Percentiles rank a stretch among this genome's conserved stretches.
These are phyloP conservation scores for Petunia secreta DNA, from an alignment of 257 asterid genomes.

Conservation along the genomic window DNA sequence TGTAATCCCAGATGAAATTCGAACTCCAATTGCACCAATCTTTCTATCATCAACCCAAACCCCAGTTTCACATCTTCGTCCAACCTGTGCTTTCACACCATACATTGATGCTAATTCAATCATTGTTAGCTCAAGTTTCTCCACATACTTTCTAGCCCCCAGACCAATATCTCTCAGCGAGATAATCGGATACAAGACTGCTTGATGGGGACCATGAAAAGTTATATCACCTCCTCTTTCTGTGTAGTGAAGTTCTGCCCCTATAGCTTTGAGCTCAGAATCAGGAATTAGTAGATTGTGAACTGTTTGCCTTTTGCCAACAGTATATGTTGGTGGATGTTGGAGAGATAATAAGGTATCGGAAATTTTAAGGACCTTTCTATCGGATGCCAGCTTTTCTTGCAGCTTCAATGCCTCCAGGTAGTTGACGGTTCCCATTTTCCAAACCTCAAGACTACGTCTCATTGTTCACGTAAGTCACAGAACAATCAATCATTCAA, in stretches of 20 bases:
- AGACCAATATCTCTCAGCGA: conserved; percentile 58
- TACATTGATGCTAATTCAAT: conserved; percentile 62
- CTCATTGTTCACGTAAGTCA: conserved; percentile 27
- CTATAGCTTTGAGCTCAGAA: conserved; percentile 59
- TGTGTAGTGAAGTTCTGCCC: conserved; percentile 66
- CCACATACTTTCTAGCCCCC: conserved; percentile 74
- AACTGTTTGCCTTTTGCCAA: conserved; percentile 65
- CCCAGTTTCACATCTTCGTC: conserved; percentile 60
- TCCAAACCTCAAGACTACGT: conserved; percentile 59
- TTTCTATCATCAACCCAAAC: conserved; percentile 73
- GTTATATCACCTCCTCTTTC: conserved; percentile 81
- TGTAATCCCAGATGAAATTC: conserved; percentile 66
- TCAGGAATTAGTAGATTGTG: conserved; percentile 60
- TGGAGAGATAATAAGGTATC: conserved; percentile 63
- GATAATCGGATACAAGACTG: conserved; percentile 65
- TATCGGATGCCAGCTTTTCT: conserved; percentile 52
- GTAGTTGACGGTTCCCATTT: conserved; percentile 62
- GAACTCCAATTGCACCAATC: conserved; percentile 73
- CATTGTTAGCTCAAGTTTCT: conserved; percentile 69
- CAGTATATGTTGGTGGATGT: conserved; percentile 78
- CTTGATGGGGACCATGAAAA: conserved; percentile 79
- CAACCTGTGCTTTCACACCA: conserved; percentile 57
- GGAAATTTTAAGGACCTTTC: conserved; percentile 48
- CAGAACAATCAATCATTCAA: neutral
- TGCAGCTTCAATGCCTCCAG: conserved; percentile 65